Base-by-base conservation (phyloP, 2,329 filamentous ascomycete species). In the Fusarium ramigenum region DNA sequence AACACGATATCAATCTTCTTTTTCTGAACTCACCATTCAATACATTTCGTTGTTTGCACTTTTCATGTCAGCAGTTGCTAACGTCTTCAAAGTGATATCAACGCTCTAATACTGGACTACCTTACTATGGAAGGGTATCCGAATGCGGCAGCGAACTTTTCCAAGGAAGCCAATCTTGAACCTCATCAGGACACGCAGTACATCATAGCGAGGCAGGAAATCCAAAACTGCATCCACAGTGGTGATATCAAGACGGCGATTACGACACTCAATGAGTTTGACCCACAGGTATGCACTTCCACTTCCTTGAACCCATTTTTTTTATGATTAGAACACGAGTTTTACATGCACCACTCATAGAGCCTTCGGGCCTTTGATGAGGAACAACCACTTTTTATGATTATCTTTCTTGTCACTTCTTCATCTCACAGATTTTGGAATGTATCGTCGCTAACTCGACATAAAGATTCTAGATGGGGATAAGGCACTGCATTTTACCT, bases 321-420 rank as follows among this genome's bases (percentile, higher is more conserved):
- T 60, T 89, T 84, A 95, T 96, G 96, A 99, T 99, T 97, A 97
- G 87, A 93, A 87, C 80, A 82, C 80, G 86, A 89, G 88, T 93
- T 95, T 91, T 97, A 88, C 96, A 99, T 99, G 96, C 96, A 99
- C 96, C 96, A 99, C 96, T 95, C 96, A 94, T 96, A 98, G 90
- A 87, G 87, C 88, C 90, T 91, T 89, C 87, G 87, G 90, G 91
- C 91, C 90, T 84, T 90, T 96, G 96, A 97, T 97, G 96, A 98
- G 89, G 90, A 91, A 92, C 87, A 90, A 89, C 88, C 88, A 90
- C 88, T 85, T 85, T 81, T 83, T 80, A 83, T 84, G 82, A 84
- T 73, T 74, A 25, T 49, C 34, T 19, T 66, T 74, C 43, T 39
- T 39, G 69, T 43, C 46, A 40, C 54, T 65, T 10, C 60, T 53